Evolutionary conservation across 1,284 basidiomycete genomes (phyloP), one percentile per base, ranked within the genome.

Genomic region (Mycena citricolor): DNA sequence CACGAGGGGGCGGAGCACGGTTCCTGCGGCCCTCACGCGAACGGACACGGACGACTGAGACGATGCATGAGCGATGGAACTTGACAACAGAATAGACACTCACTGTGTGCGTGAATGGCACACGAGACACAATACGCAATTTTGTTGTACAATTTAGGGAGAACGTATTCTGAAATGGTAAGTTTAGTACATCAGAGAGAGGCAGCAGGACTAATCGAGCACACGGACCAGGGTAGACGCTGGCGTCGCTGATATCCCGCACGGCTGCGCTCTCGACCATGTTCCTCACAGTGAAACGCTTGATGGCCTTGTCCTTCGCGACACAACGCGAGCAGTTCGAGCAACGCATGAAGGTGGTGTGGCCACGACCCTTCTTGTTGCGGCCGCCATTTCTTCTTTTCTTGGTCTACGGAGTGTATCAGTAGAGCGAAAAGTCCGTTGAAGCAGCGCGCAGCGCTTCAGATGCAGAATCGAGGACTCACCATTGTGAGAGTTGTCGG

Each of bases 201-300:
- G 35, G 21, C 8, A 17, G 19, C 1, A 32, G 26, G 32, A 4
- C 32, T 37, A 28, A 14, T 7, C 28, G 39, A 20, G 44, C 37
- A 23, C 8, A 76, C 87, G 56, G 61, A 93, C 91, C 91, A 54
- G 76, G 70, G 77, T 98, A 99, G 58, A 98, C 88, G 57, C 85
- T 90, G 39, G 94, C 94, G 63, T 98, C 95, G 66, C 86, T 90
- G 67, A 99, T 86, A 78, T 99, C 95, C 63, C 94, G 81, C 60
- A 98, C 90, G 52, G 95, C 95, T 47, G 95, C 95, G 62, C 90
- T 89, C 81, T 98, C 94, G 52, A 99, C 94, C 88, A 98, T 98
- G 85, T 99, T 99, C 72, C 94, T 87, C 63, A 98, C 94, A 43
- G 94, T 97, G 83, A 97, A 97, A 52, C 95, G 81, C 80, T 98